Base-by-base conservation (phyloP, 306 rosid genomes). In the Quercus cerris region DNA sequence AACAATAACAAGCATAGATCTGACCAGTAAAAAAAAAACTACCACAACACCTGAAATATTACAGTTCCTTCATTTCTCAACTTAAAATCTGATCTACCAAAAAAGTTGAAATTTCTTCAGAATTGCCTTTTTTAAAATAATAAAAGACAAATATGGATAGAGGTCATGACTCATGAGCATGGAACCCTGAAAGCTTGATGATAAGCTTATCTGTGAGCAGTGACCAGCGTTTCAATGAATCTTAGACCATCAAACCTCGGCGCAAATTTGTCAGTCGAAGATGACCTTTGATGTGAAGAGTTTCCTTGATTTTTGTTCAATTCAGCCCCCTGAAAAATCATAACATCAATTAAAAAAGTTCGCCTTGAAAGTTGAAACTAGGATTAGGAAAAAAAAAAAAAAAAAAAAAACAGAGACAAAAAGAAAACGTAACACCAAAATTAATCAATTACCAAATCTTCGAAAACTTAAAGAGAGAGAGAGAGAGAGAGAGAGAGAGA, bases 191-290 rank as follows among this genome's bases (percentile, higher is more conserved):
- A 35, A 19, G 18, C 20, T 55, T 55, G 61, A 56, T 5, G 44
- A 25, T 12, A 6, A 10, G 25, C 44, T 79, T 28, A 84, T 85
- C 91, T 85, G 72, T 87, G 88, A 30, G 80, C 91, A 55, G 91
- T 87, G 46, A 87, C 62, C 6, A 87, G 76, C 15, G 91, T 87
- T 81, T 87, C 91, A 14, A 87, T 87, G 86, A 87, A 87, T 83
- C 88, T 73, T 77, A 87, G 74, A 23, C 91, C 91, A 79, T 87
- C 89, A 25, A 82, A 87, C 74, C 82, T 80, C 19, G 91, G 91
- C 2, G 82, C 87, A 70, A 87, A 87, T 46, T 80, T 81, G 2
- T 87, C 84, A 27, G 63, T 58, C 20, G 82, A 59, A 10, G 82
- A 9, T 8, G 85, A 28, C 44, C 61, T 67, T 28, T 44, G 35